phyloP scores from a whole-genome alignment of 176 grass and related monocot genomes.

The Guadua angustifolia region DNA sequence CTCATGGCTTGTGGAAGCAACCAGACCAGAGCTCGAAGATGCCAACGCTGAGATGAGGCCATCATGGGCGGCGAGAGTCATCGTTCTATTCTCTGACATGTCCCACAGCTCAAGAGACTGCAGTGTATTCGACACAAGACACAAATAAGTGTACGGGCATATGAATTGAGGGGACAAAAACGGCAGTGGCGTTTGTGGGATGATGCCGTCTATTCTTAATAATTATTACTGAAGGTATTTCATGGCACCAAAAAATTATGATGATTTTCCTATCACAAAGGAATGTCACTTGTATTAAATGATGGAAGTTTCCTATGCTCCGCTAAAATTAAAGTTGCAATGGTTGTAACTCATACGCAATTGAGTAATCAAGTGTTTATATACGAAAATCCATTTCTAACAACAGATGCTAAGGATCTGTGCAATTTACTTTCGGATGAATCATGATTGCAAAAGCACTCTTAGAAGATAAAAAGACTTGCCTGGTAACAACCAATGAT shows the following conservation, averaged over 20 bases:
- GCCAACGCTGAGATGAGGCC: conserved; percentile 67
- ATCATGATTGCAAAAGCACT: neutral
- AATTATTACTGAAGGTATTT: neutral
- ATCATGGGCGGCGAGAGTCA: conserved; percentile 68
- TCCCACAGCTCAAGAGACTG: conserved; percentile 96
- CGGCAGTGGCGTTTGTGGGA: neutral
- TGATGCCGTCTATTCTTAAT: neutral
- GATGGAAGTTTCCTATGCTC: neutral
- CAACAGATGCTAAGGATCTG: neutral
- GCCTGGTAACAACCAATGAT: conserved; percentile 85
- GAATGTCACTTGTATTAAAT: neutral
- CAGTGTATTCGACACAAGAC: conserved; percentile 16
- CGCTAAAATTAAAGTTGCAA: neutral
- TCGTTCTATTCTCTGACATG: conserved; percentile 69
- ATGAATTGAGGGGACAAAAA: neutral
- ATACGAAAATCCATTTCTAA: neutral
- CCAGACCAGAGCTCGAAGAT: conserved; percentile 62
- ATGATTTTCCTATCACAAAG: neutral
- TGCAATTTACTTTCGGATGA: conserved; percentile 1
- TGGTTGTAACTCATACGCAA: neutral
- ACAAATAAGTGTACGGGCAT: neutral
- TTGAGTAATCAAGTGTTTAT: neutral
- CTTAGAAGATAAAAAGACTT: neutral
- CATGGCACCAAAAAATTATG: neutral
- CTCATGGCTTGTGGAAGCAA: conserved; percentile 83